Percentiles rank a stretch among this genome's conserved stretches.
These are phyloP conservation scores for Tympanopsis confertula DNA, from an alignment of 2,329 filamentous ascomycete genomes.

Conservation along the genomic window DNA sequence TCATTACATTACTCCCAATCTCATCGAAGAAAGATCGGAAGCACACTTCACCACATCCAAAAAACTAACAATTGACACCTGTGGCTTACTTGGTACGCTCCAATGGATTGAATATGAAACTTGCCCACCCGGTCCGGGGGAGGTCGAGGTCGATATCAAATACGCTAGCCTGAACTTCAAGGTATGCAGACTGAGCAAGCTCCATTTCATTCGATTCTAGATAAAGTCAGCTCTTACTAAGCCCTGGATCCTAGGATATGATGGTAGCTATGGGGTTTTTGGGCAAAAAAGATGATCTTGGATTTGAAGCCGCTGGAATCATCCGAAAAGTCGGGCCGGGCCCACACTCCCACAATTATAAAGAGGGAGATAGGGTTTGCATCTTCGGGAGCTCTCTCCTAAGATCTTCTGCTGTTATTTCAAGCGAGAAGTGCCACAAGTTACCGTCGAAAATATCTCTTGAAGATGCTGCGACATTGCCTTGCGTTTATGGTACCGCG, in stretches of 20 bases:
- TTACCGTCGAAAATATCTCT: no score
- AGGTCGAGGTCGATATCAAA: conserved; percentile 5
- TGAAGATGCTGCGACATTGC: no score
- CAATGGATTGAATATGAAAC: conserved; percentile 5
- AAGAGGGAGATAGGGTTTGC: conserved; percentile 9
- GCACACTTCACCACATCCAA: background rate
- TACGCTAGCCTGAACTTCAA: conserved; percentile 9
- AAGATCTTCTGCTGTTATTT: no score
- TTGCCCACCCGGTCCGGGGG: background rate
- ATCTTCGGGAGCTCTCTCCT: conserved; percentile 3
- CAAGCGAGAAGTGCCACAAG: no score
- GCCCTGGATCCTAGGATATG: conserved; percentile 8
- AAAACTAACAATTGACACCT: conserved; percentile 6
- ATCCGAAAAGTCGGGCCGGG: conserved; percentile 11
- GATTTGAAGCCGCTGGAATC: conserved; percentile 12
- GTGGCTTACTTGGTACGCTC: conserved; percentile 7
- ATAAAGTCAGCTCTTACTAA: no score
- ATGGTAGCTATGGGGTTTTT: conserved; percentile 10
- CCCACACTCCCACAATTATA: conserved; percentile 7
- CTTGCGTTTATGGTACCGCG: no score
- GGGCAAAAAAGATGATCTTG: conserved; percentile 7
- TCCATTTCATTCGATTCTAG: background rate
- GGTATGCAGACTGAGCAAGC: background rate
- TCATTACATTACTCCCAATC: no score
- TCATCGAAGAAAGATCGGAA: no score